Conservation (phyloP, 1,139 yeast genomes). For the Yamadazyma triangularis region DNA sequence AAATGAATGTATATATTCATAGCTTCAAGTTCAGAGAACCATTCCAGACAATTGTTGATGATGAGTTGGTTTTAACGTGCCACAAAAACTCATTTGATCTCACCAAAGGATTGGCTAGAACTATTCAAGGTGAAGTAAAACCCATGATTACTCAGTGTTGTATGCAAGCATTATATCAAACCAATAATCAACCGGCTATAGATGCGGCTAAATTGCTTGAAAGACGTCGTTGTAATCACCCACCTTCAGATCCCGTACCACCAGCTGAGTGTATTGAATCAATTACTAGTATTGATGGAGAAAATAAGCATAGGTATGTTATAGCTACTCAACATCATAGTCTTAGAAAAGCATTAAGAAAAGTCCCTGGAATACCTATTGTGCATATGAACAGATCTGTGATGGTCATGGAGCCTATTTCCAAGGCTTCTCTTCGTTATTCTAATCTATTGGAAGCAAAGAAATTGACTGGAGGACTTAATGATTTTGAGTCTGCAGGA, state of each 20-base stretch:
- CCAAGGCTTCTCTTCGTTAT: conserved; percentile 59
- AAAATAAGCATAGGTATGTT: conserved; percentile 84
- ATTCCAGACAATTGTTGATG: conserved; percentile 83
- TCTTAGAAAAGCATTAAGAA: conserved; percentile 63
- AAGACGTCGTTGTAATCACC: conserved; percentile 61
- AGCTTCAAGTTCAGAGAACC: conserved; percentile 93
- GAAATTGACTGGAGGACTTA: conserved; percentile 75
- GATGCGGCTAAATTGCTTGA: conserved; percentile 78
- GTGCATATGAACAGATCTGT: conserved; percentile 86
- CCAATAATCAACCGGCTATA: conserved; percentile 70
- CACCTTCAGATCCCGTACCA: conserved; percentile 55
- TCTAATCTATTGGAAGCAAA: conserved; percentile 54
- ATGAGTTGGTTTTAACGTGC: conserved; percentile 65
- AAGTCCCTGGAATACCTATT: conserved; percentile 85
- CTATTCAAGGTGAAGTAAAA: conserved; percentile 81
- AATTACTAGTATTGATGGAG: conserved; percentile 49
- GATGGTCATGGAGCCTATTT: conserved; percentile 92
- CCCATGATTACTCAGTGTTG: conserved; percentile 98
- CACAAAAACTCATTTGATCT: conserved; percentile 67
- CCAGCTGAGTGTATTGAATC: conserved; percentile 76
- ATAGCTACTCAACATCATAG: conserved; percentile 79
- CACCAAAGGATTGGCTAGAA: conserved; percentile 70
- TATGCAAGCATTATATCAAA: conserved; percentile 75
- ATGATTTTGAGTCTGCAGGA: conserved; percentile 44
- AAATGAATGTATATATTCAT: conserved; percentile 76